Percentiles rank a stretch among this genome's conserved stretches.
These are phyloP conservation scores for Hypoxylon sp. DNA, from an alignment of 2,329 filamentous ascomycete species.

Conservation along the genomic window DNA sequence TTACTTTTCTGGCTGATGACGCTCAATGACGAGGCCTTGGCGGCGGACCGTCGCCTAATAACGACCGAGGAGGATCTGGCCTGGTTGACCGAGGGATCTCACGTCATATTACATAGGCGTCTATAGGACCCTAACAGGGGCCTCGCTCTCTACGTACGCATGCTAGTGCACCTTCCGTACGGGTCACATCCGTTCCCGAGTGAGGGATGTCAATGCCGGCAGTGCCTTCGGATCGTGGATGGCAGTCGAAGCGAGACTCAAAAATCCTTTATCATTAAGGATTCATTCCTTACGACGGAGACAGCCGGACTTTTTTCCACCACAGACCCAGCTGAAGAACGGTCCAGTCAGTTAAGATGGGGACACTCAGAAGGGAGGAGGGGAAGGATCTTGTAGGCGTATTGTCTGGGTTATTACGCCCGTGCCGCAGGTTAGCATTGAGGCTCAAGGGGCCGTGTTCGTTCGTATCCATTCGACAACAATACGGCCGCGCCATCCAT, in stretches of 20 bases:
- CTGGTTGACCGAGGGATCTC: slow-evolving; percentile 45
- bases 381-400: slow-evolving; percentile 1
- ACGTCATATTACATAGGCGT: slow-evolving; percentile 45
- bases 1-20: slow-evolving; percentile 24
- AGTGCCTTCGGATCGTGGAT: slow-evolving; percentile 20
- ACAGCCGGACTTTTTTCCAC: slow-evolving; percentile 7
- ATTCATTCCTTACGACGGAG: slow-evolving; percentile 7
- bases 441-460: slow-evolving; percentile 25
- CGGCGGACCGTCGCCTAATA: slow-evolving; percentile 33
- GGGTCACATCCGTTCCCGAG: slow-evolving; percentile 18
- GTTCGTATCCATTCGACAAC: slow-evolving; percentile 19
- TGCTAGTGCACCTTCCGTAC: slow-evolving; percentile 39
- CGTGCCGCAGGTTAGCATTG: slow-evolving; percentile 24
- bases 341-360: neutral
- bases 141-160: slow-evolving; percentile 22
- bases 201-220: slow-evolving; percentile 29
- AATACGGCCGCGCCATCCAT: slow-evolving; percentile 30
- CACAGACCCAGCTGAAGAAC: slow-evolving; percentile 1
- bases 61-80: slow-evolving; percentile 38
- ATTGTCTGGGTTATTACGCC: slow-evolving; percentile 27
- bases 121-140: slow-evolving; percentile 26
- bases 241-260: slow-evolving; percentile 16
- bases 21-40: slow-evolving; percentile 20
- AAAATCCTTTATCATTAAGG: slow-evolving; percentile 29
- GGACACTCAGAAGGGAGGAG: neutral